phyloP scores from a whole-genome alignment of 768 basidiomycete species.

The Paxillus rubicundulus region DNA sequence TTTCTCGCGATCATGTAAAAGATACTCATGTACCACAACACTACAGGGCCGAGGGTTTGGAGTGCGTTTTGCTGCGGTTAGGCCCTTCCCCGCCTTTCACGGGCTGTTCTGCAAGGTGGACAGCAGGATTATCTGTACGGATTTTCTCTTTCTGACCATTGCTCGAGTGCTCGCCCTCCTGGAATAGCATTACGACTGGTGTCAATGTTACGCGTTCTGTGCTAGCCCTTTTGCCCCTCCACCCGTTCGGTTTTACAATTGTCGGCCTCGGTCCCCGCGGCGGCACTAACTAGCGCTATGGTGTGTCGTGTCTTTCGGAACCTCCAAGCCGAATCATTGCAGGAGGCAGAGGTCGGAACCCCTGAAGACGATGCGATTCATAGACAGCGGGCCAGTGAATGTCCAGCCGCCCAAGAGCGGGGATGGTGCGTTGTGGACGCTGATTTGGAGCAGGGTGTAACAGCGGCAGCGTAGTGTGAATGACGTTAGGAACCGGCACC shows the following conservation, averaged over 20 bases:
- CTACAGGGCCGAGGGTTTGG: conserved; percentile 10
- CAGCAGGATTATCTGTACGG: conserved; percentile 39
- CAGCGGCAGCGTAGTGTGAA: no score
- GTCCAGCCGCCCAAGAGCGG: neutral
- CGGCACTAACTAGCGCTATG: conserved; percentile 33
- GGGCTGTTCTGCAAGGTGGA: conserved; percentile 35
- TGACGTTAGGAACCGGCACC: no score
- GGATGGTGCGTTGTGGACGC: neutral
- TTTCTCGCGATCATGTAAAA: conserved; percentile 34
- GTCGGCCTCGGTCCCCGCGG: conserved; percentile 25
- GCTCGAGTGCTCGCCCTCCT: neutral
- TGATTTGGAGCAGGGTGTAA: neutral
- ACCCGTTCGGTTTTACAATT: conserved; percentile 22
- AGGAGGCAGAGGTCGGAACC: conserved; percentile 6
- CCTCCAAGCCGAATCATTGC: conserved; percentile 21
- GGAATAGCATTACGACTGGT: conserved; percentile 32
- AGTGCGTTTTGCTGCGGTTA: conserved; percentile 20
- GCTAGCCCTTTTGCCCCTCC: conserved; percentile 17
- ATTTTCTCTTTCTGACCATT: neutral
- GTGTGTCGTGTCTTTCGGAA: conserved; percentile 36
- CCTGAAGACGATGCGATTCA: conserved; percentile 20
- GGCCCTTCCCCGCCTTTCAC: conserved; percentile 32
- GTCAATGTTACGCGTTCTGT: conserved; percentile 29
- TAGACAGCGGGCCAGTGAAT: neutral
- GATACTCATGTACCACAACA: conserved; percentile 20